Base-by-base conservation (phyloP, 371 early-diverging fungal genomes). In the Mortierella sp. region DNA sequence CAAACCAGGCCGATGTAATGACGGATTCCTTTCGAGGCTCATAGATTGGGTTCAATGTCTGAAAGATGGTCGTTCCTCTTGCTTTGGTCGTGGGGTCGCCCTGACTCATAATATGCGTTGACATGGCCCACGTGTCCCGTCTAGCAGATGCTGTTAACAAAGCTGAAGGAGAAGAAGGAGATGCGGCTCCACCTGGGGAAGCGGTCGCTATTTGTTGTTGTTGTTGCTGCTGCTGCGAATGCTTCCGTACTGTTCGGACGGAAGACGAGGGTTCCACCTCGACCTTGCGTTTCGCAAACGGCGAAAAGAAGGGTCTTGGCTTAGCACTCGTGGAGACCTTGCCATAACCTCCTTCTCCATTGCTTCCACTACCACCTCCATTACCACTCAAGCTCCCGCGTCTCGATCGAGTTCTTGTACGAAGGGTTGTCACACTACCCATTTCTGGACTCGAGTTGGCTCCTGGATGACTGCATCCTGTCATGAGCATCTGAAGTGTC, bases 31-130 rank as follows among this genome's bases (percentile, higher is more conserved):
- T 82, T 55, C 80, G 76, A 1, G 90, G 89, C 23, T 86, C 37
- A 0, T 85, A 59, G 62, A 89, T 84, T 4, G 93, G 93, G 67
- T 91, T 91, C 16, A 89, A 89, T 0, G 93, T 92, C 72, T 92
- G 91, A 30, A 57, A 30, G n/a, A 57, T 30, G 4, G 57, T 21
- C 18, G 16, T 7, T 9, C n/a, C n/a, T 16, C 14, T 21, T 16
- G 21, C 50, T 37, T 9, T 3, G 21, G 50, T n/a, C 7, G 30
- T 30, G 1, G 37, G 0, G 26, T 1, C n/a, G 14, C 7, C 7
- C 18, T 29, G 26, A n/a, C 29, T 57, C 26, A 57, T 30, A 14
- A 57, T 26, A 18, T 57, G 57, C 30, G 57, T 57, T 9, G 57
- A 18, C 57, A 57, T 57, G 30, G 30, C 57, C n/a, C 37, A 37